These are phyloP conservation scores for Pseudocercospora crystallina DNA, from an alignment of 2,329 filamentous ascomycete genomes.

Conservation along the genomic window DNA sequence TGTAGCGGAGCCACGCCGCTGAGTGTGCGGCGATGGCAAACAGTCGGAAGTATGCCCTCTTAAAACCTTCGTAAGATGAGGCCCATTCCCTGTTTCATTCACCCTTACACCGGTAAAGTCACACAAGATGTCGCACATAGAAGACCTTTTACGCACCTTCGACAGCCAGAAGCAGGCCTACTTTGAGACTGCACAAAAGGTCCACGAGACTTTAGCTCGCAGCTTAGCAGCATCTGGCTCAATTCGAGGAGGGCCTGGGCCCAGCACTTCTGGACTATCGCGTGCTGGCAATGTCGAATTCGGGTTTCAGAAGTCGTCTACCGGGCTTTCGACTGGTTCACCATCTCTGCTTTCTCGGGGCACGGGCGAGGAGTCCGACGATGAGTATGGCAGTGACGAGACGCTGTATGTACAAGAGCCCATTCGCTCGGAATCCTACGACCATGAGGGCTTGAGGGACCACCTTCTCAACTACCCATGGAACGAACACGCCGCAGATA, in stretches of 20 bases:
- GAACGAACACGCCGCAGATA: slow-evolving; percentile 41
- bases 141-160: no score
- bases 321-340: slow-evolving; percentile 12
- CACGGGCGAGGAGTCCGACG: slow-evolving; percentile 38
- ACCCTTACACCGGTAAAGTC: no score
- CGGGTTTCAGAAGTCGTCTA: slow-evolving; percentile 12
- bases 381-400: slow-evolving; percentile 36
- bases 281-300: no score
- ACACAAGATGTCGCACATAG: no score
- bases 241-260: no score
- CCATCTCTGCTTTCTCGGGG: slow-evolving; percentile 21
- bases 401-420: slow-evolving; percentile 41
- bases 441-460: slow-evolving; percentile 46
- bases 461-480: slow-evolving; percentile 48
- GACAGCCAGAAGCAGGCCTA: slow-evolving; percentile 12
- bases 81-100: no score
- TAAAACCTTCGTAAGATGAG: no score
- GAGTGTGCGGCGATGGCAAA: no score
- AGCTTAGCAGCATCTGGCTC: slow-evolving; percentile 7
- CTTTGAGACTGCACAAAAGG: slow-evolving; percentile 19
- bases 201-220: slow-evolving; percentile 21
- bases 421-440: slow-evolving; percentile 41
- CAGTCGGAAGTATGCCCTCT: no score
- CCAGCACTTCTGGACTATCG: no score
- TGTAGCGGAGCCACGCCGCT: no score